Evolutionary conservation across 257 asterid genomes (phyloP), one percentile per base, ranked within the genome.

Genomic region (Primulina tabacum): DNA sequence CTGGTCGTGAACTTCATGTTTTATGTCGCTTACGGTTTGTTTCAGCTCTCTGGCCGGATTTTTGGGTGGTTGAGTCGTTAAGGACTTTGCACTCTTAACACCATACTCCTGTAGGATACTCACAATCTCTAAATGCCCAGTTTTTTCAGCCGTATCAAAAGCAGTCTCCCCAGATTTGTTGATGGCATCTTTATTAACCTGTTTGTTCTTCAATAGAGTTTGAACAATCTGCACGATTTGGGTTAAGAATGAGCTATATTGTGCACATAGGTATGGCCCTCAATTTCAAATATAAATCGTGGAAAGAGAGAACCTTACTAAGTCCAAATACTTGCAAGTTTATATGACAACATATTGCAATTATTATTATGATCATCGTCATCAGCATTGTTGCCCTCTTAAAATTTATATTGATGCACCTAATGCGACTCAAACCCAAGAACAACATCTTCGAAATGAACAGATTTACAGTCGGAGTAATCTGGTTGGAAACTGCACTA

Each of bases 141-240:
- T 62, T 77, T 90, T 86, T 70, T 88, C 90, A 50, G 96, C 92
- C 2, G 85, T 83, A 67, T 88, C 92, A 11, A 90, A 66, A 14
- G 95, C 89, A 0, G 95, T 90, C 75, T 90, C 96, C 35, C 89
- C 89, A 0, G 85, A 64, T 69, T 84, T 87, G 87, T 89, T 89
- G 8, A 89, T 73, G 65, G 86, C 87, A 68, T 86, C 92, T 64
- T 80, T 83, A 16, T 77, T 76, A 26, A 79, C 60, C 63, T 73
- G 85, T 58, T 81, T 35, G 73, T 83, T 82, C 63, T 84, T 80
- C 24, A 89, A 81, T 43, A 89, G 73, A 26, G 85, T 75, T 56
- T 67, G 81, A 66, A 86, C 79, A 29, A 89, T 84, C 95, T 89
- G 78, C 77, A 86, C 6, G 30, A 43, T 24, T 57, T 29, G 29